Percentiles rank a stretch among this genome's conserved stretches.
Conservation (phyloP, 2,329 filamentous ascomycete species). For the Colletotrichum lini region DNA sequence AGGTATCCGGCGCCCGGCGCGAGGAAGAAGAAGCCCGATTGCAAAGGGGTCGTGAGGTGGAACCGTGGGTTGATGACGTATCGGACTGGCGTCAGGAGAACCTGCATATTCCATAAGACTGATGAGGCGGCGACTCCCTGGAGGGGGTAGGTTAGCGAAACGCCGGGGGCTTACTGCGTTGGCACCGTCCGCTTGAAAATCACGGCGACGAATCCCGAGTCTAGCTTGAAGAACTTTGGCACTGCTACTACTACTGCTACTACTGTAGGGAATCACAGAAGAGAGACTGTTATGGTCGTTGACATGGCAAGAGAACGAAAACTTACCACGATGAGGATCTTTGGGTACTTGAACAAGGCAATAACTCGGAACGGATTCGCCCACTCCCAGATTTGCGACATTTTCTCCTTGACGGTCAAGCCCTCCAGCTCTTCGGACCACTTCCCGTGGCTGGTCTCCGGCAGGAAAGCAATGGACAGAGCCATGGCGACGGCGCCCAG, state of each 20-base stretch:
- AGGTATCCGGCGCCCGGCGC: constrained; percentile 79
- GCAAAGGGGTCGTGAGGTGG: constrained; percentile 72
- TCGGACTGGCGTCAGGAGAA: constrained; percentile 76
- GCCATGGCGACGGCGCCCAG: constrained; percentile 70
- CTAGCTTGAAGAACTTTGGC: too few relatives aligned
- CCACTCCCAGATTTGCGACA: constrained; percentile 57
- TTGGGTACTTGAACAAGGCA: constrained; percentile 75
- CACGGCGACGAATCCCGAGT: too few relatives aligned
- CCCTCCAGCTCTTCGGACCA: constrained; percentile 74
- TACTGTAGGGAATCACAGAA: neutral
- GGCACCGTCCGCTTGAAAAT: neutral
- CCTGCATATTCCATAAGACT: constrained; percentile 81
- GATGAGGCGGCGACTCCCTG: constrained; percentile 67
- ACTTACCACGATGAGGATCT: constrained; percentile 68
- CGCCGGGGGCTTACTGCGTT: neutral
- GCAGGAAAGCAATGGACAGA: constrained; percentile 72
- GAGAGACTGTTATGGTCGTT: neutral
- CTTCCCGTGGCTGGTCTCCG: constrained; percentile 77
- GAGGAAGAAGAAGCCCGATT: constrained; percentile 78
- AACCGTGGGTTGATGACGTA: constrained; percentile 81
- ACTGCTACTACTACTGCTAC: too few relatives aligned
- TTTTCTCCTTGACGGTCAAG: constrained; percentile 63
- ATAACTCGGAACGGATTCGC: constrained; percentile 77
- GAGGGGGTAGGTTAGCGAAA: constrained; percentile 1
- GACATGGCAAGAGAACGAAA: neutral